Evolutionary conservation across 768 basidiomycete species (phyloP).

Genomic region (Lyophyllum decastes): DNA sequence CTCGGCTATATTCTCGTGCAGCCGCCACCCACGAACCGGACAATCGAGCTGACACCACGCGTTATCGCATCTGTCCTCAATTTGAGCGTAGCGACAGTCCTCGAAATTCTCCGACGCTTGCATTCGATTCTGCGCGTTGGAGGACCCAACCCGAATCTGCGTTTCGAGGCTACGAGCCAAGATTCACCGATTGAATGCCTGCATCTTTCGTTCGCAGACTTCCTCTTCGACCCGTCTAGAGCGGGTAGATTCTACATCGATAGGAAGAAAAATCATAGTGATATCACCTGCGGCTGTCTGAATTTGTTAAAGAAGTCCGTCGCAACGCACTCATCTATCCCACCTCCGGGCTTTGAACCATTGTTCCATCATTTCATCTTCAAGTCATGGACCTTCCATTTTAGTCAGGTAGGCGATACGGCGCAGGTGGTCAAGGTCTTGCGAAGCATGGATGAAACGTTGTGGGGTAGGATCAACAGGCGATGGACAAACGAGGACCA

Average conservation of each 20-base stretch:
- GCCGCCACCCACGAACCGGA: not conserved
- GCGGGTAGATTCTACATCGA: not conserved
- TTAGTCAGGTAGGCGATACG: not conserved
- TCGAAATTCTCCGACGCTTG: not conserved
- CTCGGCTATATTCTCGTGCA: not conserved
- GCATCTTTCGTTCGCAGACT: not conserved
- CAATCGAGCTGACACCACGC: not conserved
- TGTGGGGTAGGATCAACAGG: not conserved
- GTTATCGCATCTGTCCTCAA: not conserved
- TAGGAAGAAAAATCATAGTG: not conserved
- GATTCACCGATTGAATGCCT: not conserved
- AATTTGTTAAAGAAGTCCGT: not conserved
- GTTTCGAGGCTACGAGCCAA: too few species aligned
- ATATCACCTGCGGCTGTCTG: not conserved
- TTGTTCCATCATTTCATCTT: not conserved
- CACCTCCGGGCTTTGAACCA: too few species aligned
- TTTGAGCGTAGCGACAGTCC: not conserved
- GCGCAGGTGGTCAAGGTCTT: not conserved
- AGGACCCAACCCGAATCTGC: too few species aligned
- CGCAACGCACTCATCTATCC: not conserved
- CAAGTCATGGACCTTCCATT: not conserved
- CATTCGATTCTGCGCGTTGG: not conserved
- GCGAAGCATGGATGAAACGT: not conserved
- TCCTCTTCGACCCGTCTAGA: not conserved
- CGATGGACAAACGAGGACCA: not conserved